phyloP scores from a whole-genome alignment of 495 filamentous ascomycete species.

The Aspergillus sclerotioniger region DNA sequence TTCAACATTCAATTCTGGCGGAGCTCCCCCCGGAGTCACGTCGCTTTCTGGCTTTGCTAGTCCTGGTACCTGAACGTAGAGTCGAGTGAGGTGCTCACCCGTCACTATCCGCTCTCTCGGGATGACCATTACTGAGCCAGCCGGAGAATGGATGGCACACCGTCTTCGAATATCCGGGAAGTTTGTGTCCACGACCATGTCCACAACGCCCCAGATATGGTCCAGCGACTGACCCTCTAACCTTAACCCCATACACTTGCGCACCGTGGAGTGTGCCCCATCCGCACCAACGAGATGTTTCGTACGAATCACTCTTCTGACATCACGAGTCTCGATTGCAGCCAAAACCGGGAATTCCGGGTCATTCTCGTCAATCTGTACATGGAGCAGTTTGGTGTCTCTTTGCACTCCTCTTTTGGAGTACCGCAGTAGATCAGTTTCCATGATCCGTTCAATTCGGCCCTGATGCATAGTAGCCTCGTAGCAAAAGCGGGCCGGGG shows the following conservation, averaged over 20 bases:
- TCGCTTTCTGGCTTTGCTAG: constrained; percentile 21
- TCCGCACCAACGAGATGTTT: constrained; percentile 70
- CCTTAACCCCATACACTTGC: constrained; percentile 54
- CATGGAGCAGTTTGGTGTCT: constrained; percentile 49
- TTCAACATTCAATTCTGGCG: constrained; percentile 4
- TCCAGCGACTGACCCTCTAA: constrained; percentile 62
- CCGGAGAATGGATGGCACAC: constrained; percentile 64
- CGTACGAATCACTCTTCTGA: constrained; percentile 44
- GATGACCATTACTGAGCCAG: constrained; percentile 67
- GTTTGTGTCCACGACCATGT: constrained; percentile 63
- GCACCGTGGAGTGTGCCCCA: constrained; percentile 61
- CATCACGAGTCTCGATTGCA: constrained; percentile 42
- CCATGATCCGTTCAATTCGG: constrained; percentile 57
- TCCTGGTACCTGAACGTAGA: constrained; percentile 58
- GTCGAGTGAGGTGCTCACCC: constrained; percentile 60
- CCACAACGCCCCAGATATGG: constrained; percentile 63
- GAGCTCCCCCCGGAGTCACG: neutral
- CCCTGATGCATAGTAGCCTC: constrained; percentile 61
- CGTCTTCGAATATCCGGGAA: constrained; percentile 67
- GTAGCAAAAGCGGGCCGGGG: constrained; percentile 45
- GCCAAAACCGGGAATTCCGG: constrained; percentile 44
- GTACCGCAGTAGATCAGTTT: constrained; percentile 50
- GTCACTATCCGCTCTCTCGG: constrained; percentile 57
- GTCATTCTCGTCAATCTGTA: constrained; percentile 56
- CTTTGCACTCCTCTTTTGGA: constrained; percentile 50